Evolutionary conservation across 1,284 basidiomycete genomes (phyloP), one percentile per base, ranked within the genome.

Genomic region (Takashimella tepidaria): DNA sequence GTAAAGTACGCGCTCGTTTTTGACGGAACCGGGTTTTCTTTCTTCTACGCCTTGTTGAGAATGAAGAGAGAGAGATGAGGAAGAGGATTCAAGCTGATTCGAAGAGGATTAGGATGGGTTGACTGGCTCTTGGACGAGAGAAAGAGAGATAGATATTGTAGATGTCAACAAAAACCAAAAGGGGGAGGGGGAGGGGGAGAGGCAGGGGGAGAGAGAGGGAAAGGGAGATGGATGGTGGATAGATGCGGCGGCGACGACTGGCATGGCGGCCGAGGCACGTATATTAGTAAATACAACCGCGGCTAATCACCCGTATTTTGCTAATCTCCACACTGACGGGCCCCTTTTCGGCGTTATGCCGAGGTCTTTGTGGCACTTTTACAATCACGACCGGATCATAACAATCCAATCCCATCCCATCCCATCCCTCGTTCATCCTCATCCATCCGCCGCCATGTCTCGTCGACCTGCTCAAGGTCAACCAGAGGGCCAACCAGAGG

Each of bases 401-500:
- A n/a, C n/a, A n/a, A n/a, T n/a, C n/a, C n/a, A n/a, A n/a, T n/a
- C n/a, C n/a, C n/a, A n/a, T n/a, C n/a, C n/a, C n/a, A n/a, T n/a
- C n/a, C n/a, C n/a, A n/a, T n/a, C n/a, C n/a, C n/a, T n/a, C n/a
- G n/a, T n/a, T n/a, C n/a, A n/a, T n/a, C n/a, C n/a, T n/a, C n/a
- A n/a, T n/a, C n/a, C n/a, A n/a, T 8, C 25, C 53, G 25, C 13
- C 41, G 27, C n/a, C 27, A 54, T 54, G 52, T 54, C 52, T 22
- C 55, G 51, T 44, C 37, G 50, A 19, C 46, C 51, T 25, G 59
- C 59, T 16, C 47, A 57, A 25, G 59, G 45, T 24, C 51, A 26
- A 37, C 58, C 58, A 22, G 59, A 47, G 20, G 59, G 59, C 41
- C 50, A 57, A 51, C 59, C 59, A 4, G 50, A 55, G 16, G 59